Percentiles rank a stretch among this genome's conserved stretches.
These are phyloP conservation scores for Lepiota brunneoincarnata DNA, from an alignment of 768 basidiomycete species.

Conservation along the genomic window DNA sequence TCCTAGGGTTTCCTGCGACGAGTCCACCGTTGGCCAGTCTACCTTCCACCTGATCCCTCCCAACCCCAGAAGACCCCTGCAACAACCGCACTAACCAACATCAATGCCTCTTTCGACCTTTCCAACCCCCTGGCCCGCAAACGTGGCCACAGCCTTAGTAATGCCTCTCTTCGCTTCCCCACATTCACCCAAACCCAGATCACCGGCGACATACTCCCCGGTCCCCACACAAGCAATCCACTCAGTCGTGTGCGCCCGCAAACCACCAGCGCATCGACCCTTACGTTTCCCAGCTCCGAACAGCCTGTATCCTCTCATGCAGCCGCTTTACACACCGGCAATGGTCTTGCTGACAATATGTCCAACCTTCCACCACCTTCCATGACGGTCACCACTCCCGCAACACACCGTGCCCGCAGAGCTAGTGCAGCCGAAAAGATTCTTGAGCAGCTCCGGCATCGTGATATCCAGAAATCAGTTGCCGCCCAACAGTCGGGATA, in stretches of 20 bases:
- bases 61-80: conserved; percentile 17
- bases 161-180: conserved; percentile 24
- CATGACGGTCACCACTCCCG: conserved; percentile 24
- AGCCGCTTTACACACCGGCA: too few species aligned
- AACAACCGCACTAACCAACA: conserved; percentile 14
- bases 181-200: conserved; percentile 18
- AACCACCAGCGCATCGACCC: conserved; percentile 9
- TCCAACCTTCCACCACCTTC: conserved; percentile 1
- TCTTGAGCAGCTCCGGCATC: conserved; percentile 59
- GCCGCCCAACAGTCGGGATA: conserved; percentile 10
- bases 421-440: conserved; percentile 69
- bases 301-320: neutral
- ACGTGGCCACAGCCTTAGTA: conserved; percentile 36
- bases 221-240: conserved; percentile 16
- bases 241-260: conserved; percentile 18
- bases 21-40: conserved; percentile 90
- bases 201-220: conserved; percentile 15
- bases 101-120: conserved; percentile 10
- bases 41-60: conserved; percentile 43
- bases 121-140: conserved; percentile 27
- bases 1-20: conserved; percentile 86
- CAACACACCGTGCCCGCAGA: conserved; percentile 42
- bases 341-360: too few species aligned
- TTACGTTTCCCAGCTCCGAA: conserved; percentile 2
- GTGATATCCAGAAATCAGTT: conserved; percentile 49